These are phyloP conservation scores for Cryphonectria naterciae DNA, from an alignment of 2,329 filamentous ascomycete species.

Conservation along the genomic window DNA sequence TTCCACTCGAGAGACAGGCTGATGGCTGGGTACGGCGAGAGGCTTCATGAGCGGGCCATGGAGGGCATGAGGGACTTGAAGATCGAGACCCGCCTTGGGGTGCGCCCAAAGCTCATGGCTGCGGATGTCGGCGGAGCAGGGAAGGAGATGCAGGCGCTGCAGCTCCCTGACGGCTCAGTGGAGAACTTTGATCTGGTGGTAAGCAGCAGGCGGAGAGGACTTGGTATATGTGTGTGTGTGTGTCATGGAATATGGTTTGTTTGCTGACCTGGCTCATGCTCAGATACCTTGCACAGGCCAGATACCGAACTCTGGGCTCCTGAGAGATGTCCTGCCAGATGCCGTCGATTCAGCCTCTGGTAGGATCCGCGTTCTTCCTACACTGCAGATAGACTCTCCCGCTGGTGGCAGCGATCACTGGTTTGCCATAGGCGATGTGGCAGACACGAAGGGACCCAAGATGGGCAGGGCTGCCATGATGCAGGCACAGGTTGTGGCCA, in stretches of 20 bases:
- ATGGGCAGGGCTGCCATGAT: conserved; percentile 54
- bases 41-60: conserved; percentile 44
- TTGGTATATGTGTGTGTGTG: no score
- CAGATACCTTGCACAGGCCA: conserved; percentile 66
- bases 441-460: conserved; percentile 58
- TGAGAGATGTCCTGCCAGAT: conserved; percentile 47
- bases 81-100: conserved; percentile 38
- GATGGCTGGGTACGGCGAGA: conserved; percentile 56
- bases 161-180: conserved; percentile 5
- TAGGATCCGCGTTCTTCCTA: conserved; percentile 57
- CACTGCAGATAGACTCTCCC: conserved; percentile 54
- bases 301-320: conserved; percentile 55
- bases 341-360: conserved; percentile 49
- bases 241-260: no score
- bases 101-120: conserved; percentile 49
- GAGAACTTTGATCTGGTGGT: conserved; percentile 9
- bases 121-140: conserved; percentile 41
- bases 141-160: conserved; percentile 56
- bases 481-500: conserved; percentile 57
- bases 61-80: conserved; percentile 51
- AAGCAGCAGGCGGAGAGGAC: not conserved
- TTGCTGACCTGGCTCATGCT: not conserved
- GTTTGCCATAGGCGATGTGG: conserved; percentile 68
- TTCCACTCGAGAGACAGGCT: conserved; percentile 60
- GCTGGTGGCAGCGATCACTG: conserved; percentile 54